Conservation (phyloP, 2,329 filamentous ascomycete genomes). For the Trichoderma breve region DNA sequence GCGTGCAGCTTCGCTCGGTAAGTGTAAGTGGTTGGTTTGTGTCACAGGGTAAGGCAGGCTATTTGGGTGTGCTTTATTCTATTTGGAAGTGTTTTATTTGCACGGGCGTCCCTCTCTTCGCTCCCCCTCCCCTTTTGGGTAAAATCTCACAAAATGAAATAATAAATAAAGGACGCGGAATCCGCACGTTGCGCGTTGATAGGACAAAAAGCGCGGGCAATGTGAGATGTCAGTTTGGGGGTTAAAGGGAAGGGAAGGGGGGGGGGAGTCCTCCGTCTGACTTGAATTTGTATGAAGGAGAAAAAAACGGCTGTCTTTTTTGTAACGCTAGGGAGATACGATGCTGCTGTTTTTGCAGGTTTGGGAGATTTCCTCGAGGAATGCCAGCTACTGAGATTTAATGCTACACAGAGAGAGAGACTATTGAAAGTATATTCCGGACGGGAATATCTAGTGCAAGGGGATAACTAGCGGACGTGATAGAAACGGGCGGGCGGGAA, state of each 20-base stretch:
- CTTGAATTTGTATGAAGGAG: not conserved
- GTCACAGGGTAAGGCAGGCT: not conserved
- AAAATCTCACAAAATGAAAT: not conserved
- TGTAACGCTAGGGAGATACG: not conserved
- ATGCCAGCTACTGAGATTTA: not conserved
- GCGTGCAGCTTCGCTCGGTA: not conserved
- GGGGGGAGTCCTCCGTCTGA: not conserved
- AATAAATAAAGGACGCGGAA: not conserved
- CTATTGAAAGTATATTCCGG: not conserved
- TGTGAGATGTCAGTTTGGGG: constrained; percentile 7
- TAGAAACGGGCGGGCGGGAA: constrained; percentile 11
- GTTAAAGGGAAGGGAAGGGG: not conserved
- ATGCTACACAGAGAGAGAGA: not conserved
- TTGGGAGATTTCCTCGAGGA: not conserved
- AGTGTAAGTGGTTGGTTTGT: not conserved
- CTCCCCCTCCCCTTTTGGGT: not conserved
- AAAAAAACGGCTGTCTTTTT: not conserved
- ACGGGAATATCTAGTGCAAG: not conserved
- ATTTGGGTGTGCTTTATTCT: not conserved
- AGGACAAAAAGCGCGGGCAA: not conserved
- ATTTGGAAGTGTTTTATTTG: not conserved
- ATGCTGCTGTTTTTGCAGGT: not conserved
- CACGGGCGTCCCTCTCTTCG: not conserved
- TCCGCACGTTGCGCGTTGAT: constrained; percentile 3
- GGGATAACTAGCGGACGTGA: not conserved